Base-by-base conservation (phyloP, 306 rosid genomes). In the Biancaea sappan region DNA sequence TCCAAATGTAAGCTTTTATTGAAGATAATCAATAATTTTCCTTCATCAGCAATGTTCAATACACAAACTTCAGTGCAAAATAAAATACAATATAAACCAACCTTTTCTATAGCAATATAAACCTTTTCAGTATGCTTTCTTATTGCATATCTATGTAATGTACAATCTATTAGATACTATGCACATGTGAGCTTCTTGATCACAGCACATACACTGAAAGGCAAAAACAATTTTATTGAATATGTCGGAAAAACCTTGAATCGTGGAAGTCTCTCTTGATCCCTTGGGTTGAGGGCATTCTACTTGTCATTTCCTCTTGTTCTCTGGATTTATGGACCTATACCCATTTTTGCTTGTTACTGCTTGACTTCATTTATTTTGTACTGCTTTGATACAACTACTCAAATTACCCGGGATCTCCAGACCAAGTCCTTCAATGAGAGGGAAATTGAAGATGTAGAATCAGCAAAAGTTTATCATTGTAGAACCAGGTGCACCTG, bases 271-370 rank as follows among this genome's bases (percentile, higher is more conserved):
- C 11, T 57, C 69, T 85, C 93, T 81, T 94, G 99, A 96, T 87
- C 99, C 13, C 88, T 94, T 7, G 97, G 99, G 5, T 58, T 94
- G 72, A 62, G 99, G 71, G 90, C 99, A 15, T 94, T 92, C 79
- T 94, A 90, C 82, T 24, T 88, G 63, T 92, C 99, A 41, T 72
- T 94, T 77, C 89, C 99, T 60, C 95, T 92, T 77, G 87, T 94
- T 74, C 89, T 92, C 1, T 94, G 96, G 99, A 90, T 90, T 52
- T 92, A 90, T 75, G 97, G 97, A 3, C 96, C 99, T 24, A 90
- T 94, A 29, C 95, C 95, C 58, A 94, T 94, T 96, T 72, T 94
- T 74, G 79, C 31, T 29, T 87, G 93, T 70, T 88, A 88, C 79
- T 82, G 89, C 66, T 56, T 92, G 12, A 84, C 91, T 81, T 78